Conservation (phyloP, 768 basidiomycete species). For the Ramaria rubella region DNA sequence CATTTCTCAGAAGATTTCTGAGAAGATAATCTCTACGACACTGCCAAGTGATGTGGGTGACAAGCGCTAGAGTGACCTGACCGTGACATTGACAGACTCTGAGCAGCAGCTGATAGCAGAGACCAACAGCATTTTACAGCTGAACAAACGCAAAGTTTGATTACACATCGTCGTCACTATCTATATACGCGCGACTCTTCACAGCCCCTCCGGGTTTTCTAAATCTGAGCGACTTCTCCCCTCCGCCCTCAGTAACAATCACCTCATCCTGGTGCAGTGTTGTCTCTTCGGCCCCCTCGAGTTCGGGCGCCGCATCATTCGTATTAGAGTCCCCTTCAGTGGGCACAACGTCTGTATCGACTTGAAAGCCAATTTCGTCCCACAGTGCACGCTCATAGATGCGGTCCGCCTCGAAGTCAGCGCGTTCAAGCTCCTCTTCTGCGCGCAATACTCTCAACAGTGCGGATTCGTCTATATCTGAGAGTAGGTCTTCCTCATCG, state of each 20-base stretch:
- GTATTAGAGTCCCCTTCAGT: neutral
- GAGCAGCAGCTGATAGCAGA: too few relatives aligned
- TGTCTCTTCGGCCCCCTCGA: neutral
- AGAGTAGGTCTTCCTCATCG: neutral
- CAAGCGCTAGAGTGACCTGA: too few relatives aligned
- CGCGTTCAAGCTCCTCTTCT: neutral
- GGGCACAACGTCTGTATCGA: neutral
- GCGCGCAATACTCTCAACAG: neutral
- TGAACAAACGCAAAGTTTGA: too few relatives aligned
- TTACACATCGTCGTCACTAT: neutral
- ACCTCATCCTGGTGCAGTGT: neutral
- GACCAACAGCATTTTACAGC: too few relatives aligned
- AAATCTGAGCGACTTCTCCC: neutral
- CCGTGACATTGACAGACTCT: too few relatives aligned
- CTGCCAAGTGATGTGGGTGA: too few relatives aligned
- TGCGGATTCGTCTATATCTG: neutral
- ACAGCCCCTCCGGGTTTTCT: neutral
- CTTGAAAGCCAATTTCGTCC: neutral
- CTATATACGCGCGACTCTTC: neutral
- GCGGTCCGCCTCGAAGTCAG: neutral
- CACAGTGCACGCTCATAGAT: conserved; percentile 1
- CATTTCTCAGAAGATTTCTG: too few relatives aligned
- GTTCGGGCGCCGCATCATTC: neutral
- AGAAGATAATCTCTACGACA: too few relatives aligned
- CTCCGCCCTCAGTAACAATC: neutral